Conservation (phyloP, 2,329 filamentous ascomycete species). For the Colletotrichum godetiae region DNA sequence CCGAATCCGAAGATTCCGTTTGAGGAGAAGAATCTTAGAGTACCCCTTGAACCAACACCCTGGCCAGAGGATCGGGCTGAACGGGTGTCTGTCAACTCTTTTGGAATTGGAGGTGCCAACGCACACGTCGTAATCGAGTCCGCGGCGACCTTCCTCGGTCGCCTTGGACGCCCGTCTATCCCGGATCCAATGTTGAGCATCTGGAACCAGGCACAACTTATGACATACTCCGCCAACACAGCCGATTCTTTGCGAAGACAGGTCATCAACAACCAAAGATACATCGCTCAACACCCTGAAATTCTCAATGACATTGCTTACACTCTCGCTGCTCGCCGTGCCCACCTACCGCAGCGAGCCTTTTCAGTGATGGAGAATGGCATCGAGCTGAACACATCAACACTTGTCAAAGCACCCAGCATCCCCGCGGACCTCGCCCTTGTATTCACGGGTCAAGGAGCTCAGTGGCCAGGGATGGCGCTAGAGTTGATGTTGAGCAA, state of each 20-base stretch:
- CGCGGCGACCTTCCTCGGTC: not conserved
- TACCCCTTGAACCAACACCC: slow-evolving; percentile 38
- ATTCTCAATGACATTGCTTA: slow-evolving; percentile 36
- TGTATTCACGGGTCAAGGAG: slow-evolving; percentile 50
- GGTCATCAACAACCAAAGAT: slow-evolving; percentile 22
- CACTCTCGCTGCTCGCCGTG: slow-evolving; percentile 36
- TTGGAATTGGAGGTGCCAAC: slow-evolving; percentile 52
- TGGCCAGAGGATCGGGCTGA: slow-evolving; percentile 41
- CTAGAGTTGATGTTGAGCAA: slow-evolving; percentile 36
- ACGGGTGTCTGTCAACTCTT: slow-evolving; percentile 49
- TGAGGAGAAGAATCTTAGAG: slow-evolving; percentile 30
- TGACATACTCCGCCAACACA: slow-evolving; percentile 38
- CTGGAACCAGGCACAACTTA: not conserved
- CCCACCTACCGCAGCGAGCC: slow-evolving; percentile 33
- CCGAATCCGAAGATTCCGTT: slow-evolving; percentile 44
- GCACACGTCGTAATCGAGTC: slow-evolving; percentile 46
- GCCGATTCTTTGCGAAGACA: slow-evolving; percentile 32
- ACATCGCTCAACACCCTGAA: not conserved
- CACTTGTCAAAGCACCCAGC: not conserved
- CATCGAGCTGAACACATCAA: not conserved
- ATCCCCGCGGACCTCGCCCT: slow-evolving; percentile 29
- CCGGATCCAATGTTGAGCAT: not conserved
- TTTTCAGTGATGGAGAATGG: slow-evolving; percentile 29
- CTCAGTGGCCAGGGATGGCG: slow-evolving; percentile 48
- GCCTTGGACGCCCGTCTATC: not conserved